Conservation (phyloP, 345 rosid genomes). For the Excoecaria agallocha region DNA sequence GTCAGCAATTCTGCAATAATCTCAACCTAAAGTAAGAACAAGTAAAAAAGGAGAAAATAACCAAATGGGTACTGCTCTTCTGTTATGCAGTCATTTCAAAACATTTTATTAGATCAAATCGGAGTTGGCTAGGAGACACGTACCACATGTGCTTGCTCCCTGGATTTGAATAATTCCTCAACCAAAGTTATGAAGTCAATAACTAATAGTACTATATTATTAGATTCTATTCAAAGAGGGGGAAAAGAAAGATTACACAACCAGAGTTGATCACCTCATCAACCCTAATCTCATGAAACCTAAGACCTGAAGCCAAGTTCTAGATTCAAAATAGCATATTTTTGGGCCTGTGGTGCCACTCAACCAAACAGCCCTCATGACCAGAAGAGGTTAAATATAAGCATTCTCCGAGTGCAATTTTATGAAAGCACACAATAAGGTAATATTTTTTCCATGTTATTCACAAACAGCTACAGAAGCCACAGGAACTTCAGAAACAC, state of each 20-base stretch:
- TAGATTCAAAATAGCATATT: neutral
- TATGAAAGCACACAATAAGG: neutral
- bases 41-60: neutral
- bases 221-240: neutral
- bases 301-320: neutral
- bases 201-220: neutral
- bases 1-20: constrained; percentile 4
- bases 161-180: neutral
- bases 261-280: neutral
- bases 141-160: neutral
- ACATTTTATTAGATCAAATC: neutral
- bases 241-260: neutral
- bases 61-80: neutral
- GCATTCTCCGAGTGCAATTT: neutral
- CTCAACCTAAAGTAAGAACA: neutral
- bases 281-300: neutral
- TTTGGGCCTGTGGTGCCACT: neutral
- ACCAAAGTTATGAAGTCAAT: neutral
- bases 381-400: neutral
- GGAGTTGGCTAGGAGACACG: neutral
- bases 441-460: neutral
- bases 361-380: neutral
- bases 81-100: neutral
- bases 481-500: neutral
- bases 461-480: neutral